Conservation (phyloP, 306 rosid species). For the Geum urbanum region DNA sequence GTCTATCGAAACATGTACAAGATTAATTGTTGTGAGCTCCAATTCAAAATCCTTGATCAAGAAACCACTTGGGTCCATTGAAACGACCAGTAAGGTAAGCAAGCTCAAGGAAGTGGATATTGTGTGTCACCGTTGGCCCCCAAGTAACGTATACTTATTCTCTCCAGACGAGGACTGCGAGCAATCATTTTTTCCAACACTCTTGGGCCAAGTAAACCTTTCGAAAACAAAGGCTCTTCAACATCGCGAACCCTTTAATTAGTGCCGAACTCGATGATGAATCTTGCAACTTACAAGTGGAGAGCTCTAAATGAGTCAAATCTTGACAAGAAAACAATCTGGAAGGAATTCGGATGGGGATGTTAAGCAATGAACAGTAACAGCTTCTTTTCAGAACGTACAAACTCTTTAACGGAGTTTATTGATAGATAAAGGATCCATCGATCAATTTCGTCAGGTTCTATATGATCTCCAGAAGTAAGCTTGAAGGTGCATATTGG, state of each 20-base stretch:
- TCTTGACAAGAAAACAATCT: conserved; percentile 43
- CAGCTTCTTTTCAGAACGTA: no score
- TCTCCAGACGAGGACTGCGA: neutral
- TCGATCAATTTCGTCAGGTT: conserved; percentile 38
- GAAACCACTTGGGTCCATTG: no score
- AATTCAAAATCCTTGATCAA: conserved; percentile 37
- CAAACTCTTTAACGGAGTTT: conserved; percentile 39
- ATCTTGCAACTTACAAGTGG: conserved; percentile 44
- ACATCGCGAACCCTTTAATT: conserved; percentile 42
- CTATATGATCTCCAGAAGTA: conserved; percentile 34
- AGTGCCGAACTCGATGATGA: conserved; percentile 18
- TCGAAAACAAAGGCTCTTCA: conserved; percentile 56
- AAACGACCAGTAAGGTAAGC: no score
- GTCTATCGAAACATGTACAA: conserved; percentile 35
- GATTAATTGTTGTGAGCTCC: conserved; percentile 38
- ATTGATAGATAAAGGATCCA: conserved; percentile 47
- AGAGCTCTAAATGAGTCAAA: conserved; percentile 46
- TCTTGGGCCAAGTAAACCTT: neutral
- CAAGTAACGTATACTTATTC: neutral
- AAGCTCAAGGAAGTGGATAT: neutral
- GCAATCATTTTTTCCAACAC: neutral
- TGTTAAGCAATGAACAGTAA: no score
- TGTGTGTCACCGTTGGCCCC: neutral
- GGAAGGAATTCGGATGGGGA: no score
- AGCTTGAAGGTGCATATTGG: conserved; percentile 42